phyloP scores from a whole-genome alignment of 2,329 filamentous ascomycete genomes.

The Verticillium klebahnii region DNA sequence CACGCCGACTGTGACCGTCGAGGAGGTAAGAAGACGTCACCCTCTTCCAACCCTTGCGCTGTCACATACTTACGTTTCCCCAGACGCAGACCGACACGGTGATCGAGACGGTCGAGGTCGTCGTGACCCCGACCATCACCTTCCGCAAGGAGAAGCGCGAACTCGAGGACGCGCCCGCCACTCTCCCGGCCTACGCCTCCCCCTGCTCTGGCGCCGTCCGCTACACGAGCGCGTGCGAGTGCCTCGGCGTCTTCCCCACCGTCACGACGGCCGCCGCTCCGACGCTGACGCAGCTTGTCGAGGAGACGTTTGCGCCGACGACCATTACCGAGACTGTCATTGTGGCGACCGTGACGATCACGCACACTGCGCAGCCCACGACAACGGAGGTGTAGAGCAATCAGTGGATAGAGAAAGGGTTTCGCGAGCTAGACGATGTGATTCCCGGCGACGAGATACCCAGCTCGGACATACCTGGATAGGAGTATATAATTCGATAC shows the following conservation, averaged over 20 bases:
- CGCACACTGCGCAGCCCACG: not conserved
- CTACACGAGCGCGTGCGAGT: slow-evolving; percentile 22
- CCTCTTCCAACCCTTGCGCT: not conserved
- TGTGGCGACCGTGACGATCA: not conserved
- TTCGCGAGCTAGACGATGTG: not conserved
- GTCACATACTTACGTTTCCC: not conserved
- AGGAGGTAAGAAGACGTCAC: not conserved
- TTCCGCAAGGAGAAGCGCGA: not conserved
- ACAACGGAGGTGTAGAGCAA: not conserved
- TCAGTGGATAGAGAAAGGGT: not conserved
- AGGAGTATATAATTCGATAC: not conserved
- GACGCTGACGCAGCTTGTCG: not conserved
- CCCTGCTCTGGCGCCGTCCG: slow-evolving; percentile 13
- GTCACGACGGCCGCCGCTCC: slow-evolving; percentile 7
- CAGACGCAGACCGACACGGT: not conserved
- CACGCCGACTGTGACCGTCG: not conserved
- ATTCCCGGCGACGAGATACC: not conserved
- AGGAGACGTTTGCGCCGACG: not conserved
- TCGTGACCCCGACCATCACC: not conserved
- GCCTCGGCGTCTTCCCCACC: slow-evolving; percentile 16
- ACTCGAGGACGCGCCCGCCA: not conserved
- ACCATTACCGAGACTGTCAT: not conserved
- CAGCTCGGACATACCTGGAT: not conserved
- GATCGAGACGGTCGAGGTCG: not conserved
- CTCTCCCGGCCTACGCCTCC: slow-evolving; percentile 17